A percentile compares a stretch with the other conserved stretches of the same genome.
Evolutionary conservation across 108 stramenopile genomes (phyloP).

Genomic region (Nitzschia sp.): DNA sequence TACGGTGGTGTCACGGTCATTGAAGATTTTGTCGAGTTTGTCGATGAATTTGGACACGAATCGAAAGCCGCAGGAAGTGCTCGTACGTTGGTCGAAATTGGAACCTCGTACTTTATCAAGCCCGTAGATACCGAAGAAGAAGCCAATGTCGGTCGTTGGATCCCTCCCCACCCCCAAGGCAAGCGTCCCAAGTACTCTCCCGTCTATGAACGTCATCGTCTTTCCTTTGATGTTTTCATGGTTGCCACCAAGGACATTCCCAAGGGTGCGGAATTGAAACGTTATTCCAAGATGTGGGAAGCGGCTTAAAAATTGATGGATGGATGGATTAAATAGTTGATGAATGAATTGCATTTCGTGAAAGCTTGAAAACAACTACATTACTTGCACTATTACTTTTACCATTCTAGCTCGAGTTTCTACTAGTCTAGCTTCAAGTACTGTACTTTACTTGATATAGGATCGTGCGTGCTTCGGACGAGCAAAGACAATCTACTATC

Average conservation of each 20-base stretch:
- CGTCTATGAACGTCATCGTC: slow-evolving; percentile 80
- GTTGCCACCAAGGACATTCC: slow-evolving; percentile 78
- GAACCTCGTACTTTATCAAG: slow-evolving; percentile 72
- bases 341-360: too few species aligned
- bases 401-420: too few species aligned
- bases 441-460: too few species aligned
- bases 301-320: background rate
- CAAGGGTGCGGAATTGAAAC: slow-evolving; percentile 55
- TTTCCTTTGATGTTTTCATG: slow-evolving; percentile 81
- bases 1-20: slow-evolving; percentile 63
- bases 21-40: slow-evolving; percentile 67
- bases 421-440: too few species aligned
- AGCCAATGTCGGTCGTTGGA: slow-evolving; percentile 78
- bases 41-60: slow-evolving; percentile 51
- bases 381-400: too few species aligned
- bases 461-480: too few species aligned
- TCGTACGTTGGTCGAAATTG: slow-evolving; percentile 74
- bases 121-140: slow-evolving; percentile 43
- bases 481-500: too few species aligned
- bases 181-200: slow-evolving; percentile 76
- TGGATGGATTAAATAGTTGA: too few species aligned
- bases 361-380: too few species aligned
- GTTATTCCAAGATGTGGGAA: slow-evolving; percentile 39
- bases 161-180: slow-evolving; percentile 69
- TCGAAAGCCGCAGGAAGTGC: slow-evolving; percentile 49